phyloP scores from a whole-genome alignment of 441 rosid genomes.

The Theobroma grandiflorum region DNA sequence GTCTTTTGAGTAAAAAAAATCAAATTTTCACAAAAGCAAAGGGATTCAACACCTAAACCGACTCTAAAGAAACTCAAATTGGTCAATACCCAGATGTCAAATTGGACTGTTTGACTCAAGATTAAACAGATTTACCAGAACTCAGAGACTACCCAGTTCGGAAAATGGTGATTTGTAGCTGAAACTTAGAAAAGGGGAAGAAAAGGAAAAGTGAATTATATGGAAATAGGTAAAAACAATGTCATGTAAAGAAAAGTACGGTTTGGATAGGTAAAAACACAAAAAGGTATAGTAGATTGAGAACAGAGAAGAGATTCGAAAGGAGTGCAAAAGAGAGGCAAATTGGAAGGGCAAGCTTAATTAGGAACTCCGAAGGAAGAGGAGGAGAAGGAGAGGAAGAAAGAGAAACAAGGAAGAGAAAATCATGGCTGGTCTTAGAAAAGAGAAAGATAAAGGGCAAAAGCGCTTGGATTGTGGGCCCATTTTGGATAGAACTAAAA shows the following conservation, averaged over 20 bases:
- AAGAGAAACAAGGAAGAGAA: not conserved
- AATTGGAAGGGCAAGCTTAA: not conserved
- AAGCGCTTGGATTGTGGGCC: constrained; percentile 38
- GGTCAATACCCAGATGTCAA: constrained; percentile 28
- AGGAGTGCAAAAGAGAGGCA: not conserved
- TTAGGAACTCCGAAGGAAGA: constrained; percentile 30
- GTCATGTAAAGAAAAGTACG: not conserved
- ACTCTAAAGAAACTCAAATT: constrained; percentile 21
- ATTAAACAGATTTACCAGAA: not conserved
- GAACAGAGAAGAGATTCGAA: constrained; percentile 11
- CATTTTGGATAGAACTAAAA: constrained; percentile 32
- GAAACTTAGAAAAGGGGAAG: not conserved
- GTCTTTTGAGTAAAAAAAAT: constrained; percentile 8
- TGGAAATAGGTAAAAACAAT: not conserved
- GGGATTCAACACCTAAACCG: constrained; percentile 2
- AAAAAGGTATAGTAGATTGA: not conserved
- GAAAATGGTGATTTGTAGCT: not conserved
- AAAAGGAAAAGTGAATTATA: not conserved
- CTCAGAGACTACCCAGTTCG: not conserved
- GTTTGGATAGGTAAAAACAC: not conserved
- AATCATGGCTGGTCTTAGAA: constrained; percentile 10
- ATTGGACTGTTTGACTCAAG: constrained; percentile 11
- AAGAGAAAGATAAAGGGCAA: not conserved
- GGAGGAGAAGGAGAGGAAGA: not conserved
- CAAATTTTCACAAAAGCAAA: not conserved